These are phyloP conservation scores for Aulographum hederae DNA, from an alignment of 2,329 filamentous ascomycete genomes.

Conservation along the genomic window DNA sequence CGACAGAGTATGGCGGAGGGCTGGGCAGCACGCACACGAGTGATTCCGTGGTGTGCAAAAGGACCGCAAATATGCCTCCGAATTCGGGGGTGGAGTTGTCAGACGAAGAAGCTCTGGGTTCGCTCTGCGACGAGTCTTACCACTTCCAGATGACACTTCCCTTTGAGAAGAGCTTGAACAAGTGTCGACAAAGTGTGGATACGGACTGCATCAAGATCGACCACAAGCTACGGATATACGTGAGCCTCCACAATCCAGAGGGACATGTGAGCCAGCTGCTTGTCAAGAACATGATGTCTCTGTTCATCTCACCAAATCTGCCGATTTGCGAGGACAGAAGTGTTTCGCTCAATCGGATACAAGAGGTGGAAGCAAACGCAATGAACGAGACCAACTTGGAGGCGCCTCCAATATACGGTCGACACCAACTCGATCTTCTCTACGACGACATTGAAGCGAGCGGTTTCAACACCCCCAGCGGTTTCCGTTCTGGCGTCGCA, in stretches of 20 bases:
- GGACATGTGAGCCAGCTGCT: slow-evolving; percentile 86
- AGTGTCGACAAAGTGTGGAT: slow-evolving; percentile 80
- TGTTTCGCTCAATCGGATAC: neutral
- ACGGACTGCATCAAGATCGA: slow-evolving; percentile 77
- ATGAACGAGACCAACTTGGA: slow-evolving; percentile 38
- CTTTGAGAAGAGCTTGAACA: slow-evolving; percentile 63
- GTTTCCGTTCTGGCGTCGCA: slow-evolving; percentile 34
- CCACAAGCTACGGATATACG: slow-evolving; percentile 81
- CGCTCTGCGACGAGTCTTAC: slow-evolving; percentile 35
- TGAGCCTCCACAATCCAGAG: slow-evolving; percentile 86
- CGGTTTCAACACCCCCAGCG: slow-evolving; percentile 62
- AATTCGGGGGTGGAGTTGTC: slow-evolving; percentile 14
- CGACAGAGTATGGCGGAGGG: slow-evolving; percentile 13
- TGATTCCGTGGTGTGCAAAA: slow-evolving; percentile 11
- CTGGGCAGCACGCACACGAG: slow-evolving; percentile 14
- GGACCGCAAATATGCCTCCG: slow-evolving; percentile 14
- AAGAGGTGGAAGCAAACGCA: slow-evolving; percentile 16
- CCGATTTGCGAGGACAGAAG: slow-evolving; percentile 59
- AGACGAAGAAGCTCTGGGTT: too few species aligned
- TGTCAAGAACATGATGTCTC: slow-evolving; percentile 73
- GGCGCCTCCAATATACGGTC: slow-evolving; percentile 83
- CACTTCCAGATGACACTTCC: slow-evolving; percentile 40
- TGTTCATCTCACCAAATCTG: slow-evolving; percentile 91
- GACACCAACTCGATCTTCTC: slow-evolving; percentile 75
- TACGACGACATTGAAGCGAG: slow-evolving; percentile 73